Conservation (phyloP, 345 rosid species). For the Gossypium australe region DNA sequence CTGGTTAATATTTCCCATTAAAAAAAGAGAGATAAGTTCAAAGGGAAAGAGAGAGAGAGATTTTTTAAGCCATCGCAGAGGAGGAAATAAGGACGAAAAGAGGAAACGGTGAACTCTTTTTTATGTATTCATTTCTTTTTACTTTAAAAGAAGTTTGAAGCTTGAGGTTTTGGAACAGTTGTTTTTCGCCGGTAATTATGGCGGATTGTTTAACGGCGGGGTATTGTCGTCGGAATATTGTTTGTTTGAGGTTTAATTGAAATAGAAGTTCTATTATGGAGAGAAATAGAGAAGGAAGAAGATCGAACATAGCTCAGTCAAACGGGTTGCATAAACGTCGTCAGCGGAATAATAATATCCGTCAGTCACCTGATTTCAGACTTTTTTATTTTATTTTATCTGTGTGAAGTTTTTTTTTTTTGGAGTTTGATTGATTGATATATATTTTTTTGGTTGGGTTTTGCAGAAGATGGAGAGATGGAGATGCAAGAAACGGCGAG, state of each 20-base stretch:
- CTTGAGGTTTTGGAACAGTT: not conserved
- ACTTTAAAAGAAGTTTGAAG: not conserved
- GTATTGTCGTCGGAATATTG: not conserved
- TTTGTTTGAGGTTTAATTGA: not conserved
- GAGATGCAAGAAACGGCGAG: conserved; percentile 33
- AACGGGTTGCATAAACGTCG: conserved; percentile 40
- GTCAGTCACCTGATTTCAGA: conserved; percentile 30
- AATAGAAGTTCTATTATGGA: conserved; percentile 31
- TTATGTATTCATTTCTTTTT: not conserved
- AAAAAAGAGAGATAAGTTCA: not conserved
- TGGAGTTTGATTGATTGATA: not conserved
- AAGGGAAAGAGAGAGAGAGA: conserved; percentile 8
- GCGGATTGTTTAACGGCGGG: not conserved
- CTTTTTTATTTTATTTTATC: not conserved
- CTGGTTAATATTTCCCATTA: not conserved
- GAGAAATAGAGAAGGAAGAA: conserved; percentile 39
- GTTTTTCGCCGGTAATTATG: conserved; percentile 10
- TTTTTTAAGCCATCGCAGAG: conserved; percentile 5
- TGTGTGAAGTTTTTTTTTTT: not conserved
- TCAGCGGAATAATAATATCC: conserved; percentile 26
- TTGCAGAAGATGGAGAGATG: conserved; percentile 20
- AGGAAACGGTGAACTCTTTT: not conserved
- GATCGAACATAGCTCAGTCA: conserved; percentile 20
- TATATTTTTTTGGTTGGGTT: not conserved
- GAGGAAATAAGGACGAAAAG: not conserved